Conservation (phyloP, 345 rosid species). For the Bretschneidera sinensis region DNA sequence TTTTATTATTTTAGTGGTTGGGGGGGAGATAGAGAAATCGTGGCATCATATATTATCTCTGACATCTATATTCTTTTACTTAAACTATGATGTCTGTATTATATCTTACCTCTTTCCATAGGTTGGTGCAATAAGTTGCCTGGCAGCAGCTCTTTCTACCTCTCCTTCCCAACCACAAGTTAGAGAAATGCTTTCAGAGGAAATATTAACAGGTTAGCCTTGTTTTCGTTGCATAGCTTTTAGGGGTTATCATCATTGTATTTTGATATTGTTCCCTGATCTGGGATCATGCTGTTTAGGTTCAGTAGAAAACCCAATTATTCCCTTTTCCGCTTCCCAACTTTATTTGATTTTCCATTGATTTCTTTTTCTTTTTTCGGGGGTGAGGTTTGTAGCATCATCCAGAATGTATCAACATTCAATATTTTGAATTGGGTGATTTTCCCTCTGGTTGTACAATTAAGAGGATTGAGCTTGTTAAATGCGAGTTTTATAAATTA, state of each 20-base stretch:
- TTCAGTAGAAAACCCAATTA: not conserved
- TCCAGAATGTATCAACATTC: not conserved
- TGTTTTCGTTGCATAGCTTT: not conserved
- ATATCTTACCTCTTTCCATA: constrained; percentile 24
- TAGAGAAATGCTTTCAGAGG: constrained; percentile 59
- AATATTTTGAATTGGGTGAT: not conserved
- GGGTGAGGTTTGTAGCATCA: not conserved
- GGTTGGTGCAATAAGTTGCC: constrained; percentile 74
- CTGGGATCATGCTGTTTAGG: not conserved
- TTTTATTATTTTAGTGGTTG: constrained; percentile 10
- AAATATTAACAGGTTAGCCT: constrained; percentile 55
- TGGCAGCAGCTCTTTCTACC: constrained; percentile 73
- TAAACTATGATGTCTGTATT: constrained; percentile 1
- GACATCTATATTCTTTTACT: constrained; percentile 9
- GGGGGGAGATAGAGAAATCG: not conserved
- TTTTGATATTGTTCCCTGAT: not conserved
- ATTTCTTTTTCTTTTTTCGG: not conserved
- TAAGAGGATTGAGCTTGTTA: too few relatives aligned
- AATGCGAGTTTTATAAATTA: too few relatives aligned
- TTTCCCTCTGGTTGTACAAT: too few relatives aligned
- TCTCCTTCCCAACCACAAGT: constrained; percentile 55
- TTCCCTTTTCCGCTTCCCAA: not conserved
- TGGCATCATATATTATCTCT: constrained; percentile 13
- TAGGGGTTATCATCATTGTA: not conserved
- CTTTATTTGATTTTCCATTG: too few relatives aligned